phyloP scores from a whole-genome alignment of 2,329 filamentous ascomycete species.

The Colletotrichum sp. region DNA sequence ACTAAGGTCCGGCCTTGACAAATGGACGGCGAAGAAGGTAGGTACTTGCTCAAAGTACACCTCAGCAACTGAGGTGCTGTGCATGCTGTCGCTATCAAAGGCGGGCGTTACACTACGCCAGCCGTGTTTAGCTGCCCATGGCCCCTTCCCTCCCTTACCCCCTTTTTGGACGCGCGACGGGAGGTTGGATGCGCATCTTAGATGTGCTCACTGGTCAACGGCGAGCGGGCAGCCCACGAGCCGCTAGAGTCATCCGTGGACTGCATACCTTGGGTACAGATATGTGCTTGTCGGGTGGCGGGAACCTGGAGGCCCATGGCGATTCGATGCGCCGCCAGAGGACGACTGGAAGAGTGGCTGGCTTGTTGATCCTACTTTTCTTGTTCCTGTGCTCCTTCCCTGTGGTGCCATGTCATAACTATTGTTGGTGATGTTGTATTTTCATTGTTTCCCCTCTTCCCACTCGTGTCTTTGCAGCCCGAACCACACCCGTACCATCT shows the following conservation, averaged over 20 bases:
- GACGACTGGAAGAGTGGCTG: background rate
- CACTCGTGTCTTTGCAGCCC: background rate
- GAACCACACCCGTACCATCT: background rate
- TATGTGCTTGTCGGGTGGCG: background rate
- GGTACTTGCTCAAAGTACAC: background rate
- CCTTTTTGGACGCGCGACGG: background rate
- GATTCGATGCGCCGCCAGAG: conserved; percentile 16
- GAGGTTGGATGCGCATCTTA: background rate
- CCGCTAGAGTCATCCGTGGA: background rate
- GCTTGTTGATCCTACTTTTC: background rate
- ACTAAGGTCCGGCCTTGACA: background rate
- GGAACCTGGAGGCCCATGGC: background rate
- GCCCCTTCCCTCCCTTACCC: background rate
- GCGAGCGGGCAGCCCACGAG: background rate
- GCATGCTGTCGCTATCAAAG: background rate
- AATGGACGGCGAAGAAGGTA: background rate
- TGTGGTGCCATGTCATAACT: background rate
- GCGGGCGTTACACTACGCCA: background rate
- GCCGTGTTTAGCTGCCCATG: background rate
- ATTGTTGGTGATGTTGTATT: background rate
- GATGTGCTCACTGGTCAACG: background rate
- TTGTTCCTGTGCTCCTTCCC: background rate
- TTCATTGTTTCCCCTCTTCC: background rate
- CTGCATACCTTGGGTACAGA: background rate
- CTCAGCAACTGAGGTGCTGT: background rate